Base-by-base conservation (phyloP, 2,329 filamentous ascomycete species). In the Xylaria sp. region DNA sequence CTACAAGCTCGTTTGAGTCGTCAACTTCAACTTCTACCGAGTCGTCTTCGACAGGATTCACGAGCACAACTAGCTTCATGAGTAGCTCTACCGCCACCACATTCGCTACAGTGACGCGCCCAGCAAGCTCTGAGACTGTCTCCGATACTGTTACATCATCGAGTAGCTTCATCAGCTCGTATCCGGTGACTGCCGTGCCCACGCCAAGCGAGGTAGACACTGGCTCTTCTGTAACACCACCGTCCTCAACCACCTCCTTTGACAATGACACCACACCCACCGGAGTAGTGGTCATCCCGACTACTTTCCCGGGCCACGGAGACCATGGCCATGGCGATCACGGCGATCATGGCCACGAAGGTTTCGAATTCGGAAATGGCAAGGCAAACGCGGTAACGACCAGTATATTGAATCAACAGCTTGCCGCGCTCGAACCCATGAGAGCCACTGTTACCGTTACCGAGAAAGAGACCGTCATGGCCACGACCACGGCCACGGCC, bases 361-460 rank as follows among this genome's bases (percentile, higher is more conserved):
- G 18, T 4, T 34, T 47, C 8, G 16, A 16, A 9, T 3, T 13
- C 9, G 37, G 37, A 42, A 9, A 42, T 42, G 37, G 37, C 37
- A 42, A 42, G 7, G 4, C 7, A 13, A 42, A 10, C 8, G 3
- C 37, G 11, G 34, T 9, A 3, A 4, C 39, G 11, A 52, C 54
- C 2, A 60, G 54, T 23, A 37, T 58, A 35, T 52, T 19, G 18
- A 16, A 11, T 18, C 13, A n/a, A 50, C 8, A 35, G n/a, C 44
- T 19, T 23, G 19, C 4, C 58, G 48, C 37, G 4, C 18, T 54
- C 13, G 59, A 7, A 30, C 19, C 61, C 10, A 42, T 47, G 13
- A 59, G 48, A 9, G 54, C 59, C 35, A 63, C 62, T 4, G 55
- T 62, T 7, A 64, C 62, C 34, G 58, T 62, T 34, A 64, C 55